phyloP scores from a whole-genome alignment of 495 filamentous ascomycete species.

The Hypoxylon lienhwacheense region DNA sequence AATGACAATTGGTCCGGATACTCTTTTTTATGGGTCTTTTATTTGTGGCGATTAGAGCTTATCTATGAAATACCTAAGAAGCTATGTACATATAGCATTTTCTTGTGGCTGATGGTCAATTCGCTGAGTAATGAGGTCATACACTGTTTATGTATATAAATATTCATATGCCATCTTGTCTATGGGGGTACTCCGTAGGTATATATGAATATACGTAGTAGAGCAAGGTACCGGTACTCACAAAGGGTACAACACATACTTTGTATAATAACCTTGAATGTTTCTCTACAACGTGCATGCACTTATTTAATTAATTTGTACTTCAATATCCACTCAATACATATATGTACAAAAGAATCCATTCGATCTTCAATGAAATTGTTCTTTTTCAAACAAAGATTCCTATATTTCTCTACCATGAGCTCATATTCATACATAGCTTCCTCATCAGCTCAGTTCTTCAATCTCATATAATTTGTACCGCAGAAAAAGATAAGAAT shows the following conservation, averaged over 20 bases:
- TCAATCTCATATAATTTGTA: background rate
- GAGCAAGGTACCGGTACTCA: background rate
- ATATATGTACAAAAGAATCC: too few relatives aligned
- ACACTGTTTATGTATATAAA: background rate
- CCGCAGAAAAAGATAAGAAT: too few relatives aligned
- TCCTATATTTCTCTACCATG: too few relatives aligned
- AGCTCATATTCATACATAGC: too few relatives aligned
- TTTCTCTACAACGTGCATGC: too few relatives aligned
- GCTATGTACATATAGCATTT: background rate
- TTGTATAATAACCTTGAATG: background rate
- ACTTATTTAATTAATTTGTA: too few relatives aligned
- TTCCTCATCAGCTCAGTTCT: background rate
- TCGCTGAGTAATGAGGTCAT: slow-evolving; percentile 33
- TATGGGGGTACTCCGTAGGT: too few relatives aligned
- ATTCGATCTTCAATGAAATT: too few relatives aligned
- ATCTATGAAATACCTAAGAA: background rate
- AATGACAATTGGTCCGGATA: slow-evolving; percentile 29
- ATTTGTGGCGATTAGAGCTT: slow-evolving; percentile 23
- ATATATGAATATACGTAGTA: too few relatives aligned
- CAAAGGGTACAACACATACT: background rate
- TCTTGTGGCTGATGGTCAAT: slow-evolving; percentile 17
- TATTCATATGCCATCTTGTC: background rate
- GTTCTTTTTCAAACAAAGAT: too few relatives aligned
- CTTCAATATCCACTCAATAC: too few relatives aligned
- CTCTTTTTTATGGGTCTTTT: slow-evolving; percentile 3